phyloP scores from a whole-genome alignment of 805 yeast species.

The Cyberlindnera xishuangbannaensis region DNA sequence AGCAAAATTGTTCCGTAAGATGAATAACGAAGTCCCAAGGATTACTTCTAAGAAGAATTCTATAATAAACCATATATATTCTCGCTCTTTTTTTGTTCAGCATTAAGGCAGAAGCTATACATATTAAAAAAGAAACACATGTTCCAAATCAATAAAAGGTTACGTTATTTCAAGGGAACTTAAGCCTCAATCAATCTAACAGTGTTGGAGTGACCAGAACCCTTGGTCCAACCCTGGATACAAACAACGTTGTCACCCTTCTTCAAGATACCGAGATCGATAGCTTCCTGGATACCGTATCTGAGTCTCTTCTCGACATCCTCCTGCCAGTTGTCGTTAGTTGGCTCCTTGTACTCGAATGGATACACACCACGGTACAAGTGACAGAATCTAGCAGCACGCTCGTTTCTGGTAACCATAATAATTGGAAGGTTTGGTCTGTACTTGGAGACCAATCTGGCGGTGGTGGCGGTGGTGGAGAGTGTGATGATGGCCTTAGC shows the following conservation, averaged over 20 bases:
- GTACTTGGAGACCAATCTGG: constrained; percentile 94
- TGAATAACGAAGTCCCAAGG: too few species aligned
- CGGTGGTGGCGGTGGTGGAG: constrained; percentile 92
- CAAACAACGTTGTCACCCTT: constrained; percentile 89
- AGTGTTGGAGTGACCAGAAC: constrained; percentile 98
- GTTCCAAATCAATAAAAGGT: too few species aligned
- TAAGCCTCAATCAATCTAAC: constrained; percentile 83
- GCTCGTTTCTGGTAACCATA: constrained; percentile 94
- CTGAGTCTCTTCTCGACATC: constrained; percentile 94
- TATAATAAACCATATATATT: too few species aligned
- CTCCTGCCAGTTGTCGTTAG: constrained; percentile 79
- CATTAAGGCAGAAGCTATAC: too few species aligned
- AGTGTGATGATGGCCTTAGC: constrained; percentile 96
- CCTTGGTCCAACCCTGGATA: constrained; percentile 98
- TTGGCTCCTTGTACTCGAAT: constrained; percentile 65
- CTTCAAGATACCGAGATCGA: constrained; percentile 74
- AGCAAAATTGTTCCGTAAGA: too few species aligned
- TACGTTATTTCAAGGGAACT: too few species aligned
- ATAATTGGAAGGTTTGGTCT: constrained; percentile 96
- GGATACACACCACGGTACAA: constrained; percentile 99
- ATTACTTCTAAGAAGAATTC: too few species aligned
- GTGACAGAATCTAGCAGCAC: constrained; percentile 93
- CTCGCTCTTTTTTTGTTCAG: too few species aligned
- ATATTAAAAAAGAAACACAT: too few species aligned
- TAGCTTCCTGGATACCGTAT: constrained; percentile 88